These are phyloP conservation scores for Leccinum broughii DNA, from an alignment of 768 basidiomycete genomes.

Conservation along the genomic window DNA sequence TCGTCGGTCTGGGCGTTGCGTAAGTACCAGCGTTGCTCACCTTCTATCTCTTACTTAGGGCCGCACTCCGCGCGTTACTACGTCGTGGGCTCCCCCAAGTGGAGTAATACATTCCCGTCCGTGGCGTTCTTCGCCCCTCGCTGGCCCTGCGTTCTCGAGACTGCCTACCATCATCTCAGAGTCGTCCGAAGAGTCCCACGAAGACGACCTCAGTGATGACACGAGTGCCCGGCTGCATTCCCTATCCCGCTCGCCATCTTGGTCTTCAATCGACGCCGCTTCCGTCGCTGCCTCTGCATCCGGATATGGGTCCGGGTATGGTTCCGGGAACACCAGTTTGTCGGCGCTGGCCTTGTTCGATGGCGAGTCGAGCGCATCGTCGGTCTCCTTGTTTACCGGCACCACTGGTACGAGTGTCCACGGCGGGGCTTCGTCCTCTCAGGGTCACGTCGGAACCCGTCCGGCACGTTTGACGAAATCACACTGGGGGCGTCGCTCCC, in stretches of 20 bases:
- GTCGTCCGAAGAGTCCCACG: slow-evolving; percentile 22
- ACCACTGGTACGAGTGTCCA: slow-evolving; percentile 8
- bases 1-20: background rate
- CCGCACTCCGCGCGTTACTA: slow-evolving; percentile 17
- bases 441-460: slow-evolving; percentile 13
- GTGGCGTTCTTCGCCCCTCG: slow-evolving; percentile 32
- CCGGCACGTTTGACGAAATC: slow-evolving; percentile 18
- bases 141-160: slow-evolving; percentile 26
- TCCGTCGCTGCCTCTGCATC: slow-evolving; percentile 15
- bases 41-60: slow-evolving; percentile 5
- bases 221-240: background rate
- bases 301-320: slow-evolving; percentile 7
- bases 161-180: slow-evolving; percentile 26
- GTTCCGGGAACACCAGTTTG: slow-evolving; percentile 15
- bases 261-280: slow-evolving; percentile 13
- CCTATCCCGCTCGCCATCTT: slow-evolving; percentile 14
- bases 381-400: slow-evolving; percentile 13
- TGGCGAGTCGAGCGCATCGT: slow-evolving; percentile 25
- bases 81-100: slow-evolving; percentile 10
- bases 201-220: background rate
- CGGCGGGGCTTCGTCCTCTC: slow-evolving; percentile 21
- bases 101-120: slow-evolving; percentile 24
- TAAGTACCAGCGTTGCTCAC: background rate
- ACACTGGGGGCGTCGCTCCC: slow-evolving; percentile 6
- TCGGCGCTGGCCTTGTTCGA: slow-evolving; percentile 11